phyloP scores from a whole-genome alignment of 2,329 filamentous ascomycete genomes.

The Rhynchosporium graminicola region DNA sequence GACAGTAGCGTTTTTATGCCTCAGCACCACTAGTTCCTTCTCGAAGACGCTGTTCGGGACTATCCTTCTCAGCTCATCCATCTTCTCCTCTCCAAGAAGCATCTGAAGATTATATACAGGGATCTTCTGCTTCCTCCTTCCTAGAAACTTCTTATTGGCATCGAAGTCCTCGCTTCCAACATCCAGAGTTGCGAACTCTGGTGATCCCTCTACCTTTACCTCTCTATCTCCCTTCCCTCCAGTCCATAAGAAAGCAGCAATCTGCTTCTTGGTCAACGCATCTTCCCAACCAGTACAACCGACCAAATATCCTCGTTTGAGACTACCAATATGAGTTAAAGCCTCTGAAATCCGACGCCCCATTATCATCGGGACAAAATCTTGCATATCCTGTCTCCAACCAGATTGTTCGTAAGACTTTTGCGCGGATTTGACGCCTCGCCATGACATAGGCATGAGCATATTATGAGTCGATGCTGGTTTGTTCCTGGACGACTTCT shows the following conservation, averaged over 20 bases:
- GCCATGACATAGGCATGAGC: conserved; percentile 15
- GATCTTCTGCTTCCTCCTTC: conserved; percentile 43
- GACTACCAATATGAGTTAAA: conserved; percentile 45
- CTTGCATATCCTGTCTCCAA: conserved; percentile 59
- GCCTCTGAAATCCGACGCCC: conserved; percentile 49
- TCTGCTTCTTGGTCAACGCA: conserved; percentile 42
- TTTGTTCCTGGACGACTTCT: background rate
- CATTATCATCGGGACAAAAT: conserved; percentile 52
- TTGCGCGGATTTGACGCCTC: conserved; percentile 1
- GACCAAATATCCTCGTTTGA: conserved; percentile 46
- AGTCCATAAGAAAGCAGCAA: conserved; percentile 35
- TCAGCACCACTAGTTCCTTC: conserved; percentile 42
- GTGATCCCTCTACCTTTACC: conserved; percentile 33
- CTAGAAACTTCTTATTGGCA: conserved; percentile 12
- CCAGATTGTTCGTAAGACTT: conserved; percentile 27
- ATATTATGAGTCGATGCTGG: background rate
- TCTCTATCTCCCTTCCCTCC: conserved; percentile 16
- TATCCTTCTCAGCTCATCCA: conserved; percentile 44
- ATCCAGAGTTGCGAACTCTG: conserved; percentile 50
- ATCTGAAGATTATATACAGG: conserved; percentile 54
- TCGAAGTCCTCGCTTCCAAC: conserved; percentile 31
- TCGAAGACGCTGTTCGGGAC: conserved; percentile 36
- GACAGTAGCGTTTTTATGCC: conserved; percentile 46
- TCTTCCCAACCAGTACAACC: conserved; percentile 48
- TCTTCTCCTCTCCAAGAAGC: conserved; percentile 52